These are phyloP conservation scores for Coprinopsis marcescibilis DNA, from an alignment of 768 basidiomycete species.

Conservation along the genomic window DNA sequence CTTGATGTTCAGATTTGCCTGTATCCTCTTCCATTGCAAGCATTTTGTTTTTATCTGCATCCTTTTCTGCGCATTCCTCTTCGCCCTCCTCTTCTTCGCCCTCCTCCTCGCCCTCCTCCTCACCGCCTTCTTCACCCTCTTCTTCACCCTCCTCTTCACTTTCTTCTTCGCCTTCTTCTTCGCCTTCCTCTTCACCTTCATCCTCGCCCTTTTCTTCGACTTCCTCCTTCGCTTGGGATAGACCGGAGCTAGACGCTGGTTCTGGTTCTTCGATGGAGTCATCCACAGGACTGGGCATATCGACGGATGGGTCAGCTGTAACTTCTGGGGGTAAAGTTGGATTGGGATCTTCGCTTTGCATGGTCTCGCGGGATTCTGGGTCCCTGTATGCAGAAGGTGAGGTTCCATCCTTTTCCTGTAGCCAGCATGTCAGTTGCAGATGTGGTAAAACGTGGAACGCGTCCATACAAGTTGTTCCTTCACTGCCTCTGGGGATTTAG, in stretches of 20 bases:
- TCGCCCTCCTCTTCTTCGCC: conserved; percentile 8
- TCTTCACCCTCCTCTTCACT: conserved; percentile 20
- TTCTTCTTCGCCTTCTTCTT: conserved; percentile 13
- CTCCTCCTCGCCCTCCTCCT: conserved; percentile 15
- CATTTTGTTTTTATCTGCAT: conserved; percentile 10
- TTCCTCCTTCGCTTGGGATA: conserved; percentile 11
- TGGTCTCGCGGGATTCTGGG: no score
- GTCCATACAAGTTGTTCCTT: no score
- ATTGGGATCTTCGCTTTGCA: no score
- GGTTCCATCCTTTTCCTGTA: no score
- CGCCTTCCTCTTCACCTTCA: conserved; percentile 12
- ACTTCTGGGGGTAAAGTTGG: conserved; percentile 7
- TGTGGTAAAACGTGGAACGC: no score
- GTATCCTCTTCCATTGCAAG: background rate
- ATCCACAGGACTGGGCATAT: background rate
- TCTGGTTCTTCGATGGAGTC: background rate
- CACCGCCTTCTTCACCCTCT: conserved; percentile 13
- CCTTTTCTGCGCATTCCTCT: conserved; percentile 7
- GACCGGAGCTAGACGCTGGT: no score
- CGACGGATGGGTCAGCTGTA: conserved; percentile 1
- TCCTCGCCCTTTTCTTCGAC: conserved; percentile 14
- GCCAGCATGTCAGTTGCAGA: no score
- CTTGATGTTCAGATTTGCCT: background rate
- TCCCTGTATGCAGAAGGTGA: no score
- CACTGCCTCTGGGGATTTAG: no score